Evolutionary conservation across 2,329 filamentous ascomycete species (phyloP).

Genomic region (Exophiala xenobiotica): DNA sequence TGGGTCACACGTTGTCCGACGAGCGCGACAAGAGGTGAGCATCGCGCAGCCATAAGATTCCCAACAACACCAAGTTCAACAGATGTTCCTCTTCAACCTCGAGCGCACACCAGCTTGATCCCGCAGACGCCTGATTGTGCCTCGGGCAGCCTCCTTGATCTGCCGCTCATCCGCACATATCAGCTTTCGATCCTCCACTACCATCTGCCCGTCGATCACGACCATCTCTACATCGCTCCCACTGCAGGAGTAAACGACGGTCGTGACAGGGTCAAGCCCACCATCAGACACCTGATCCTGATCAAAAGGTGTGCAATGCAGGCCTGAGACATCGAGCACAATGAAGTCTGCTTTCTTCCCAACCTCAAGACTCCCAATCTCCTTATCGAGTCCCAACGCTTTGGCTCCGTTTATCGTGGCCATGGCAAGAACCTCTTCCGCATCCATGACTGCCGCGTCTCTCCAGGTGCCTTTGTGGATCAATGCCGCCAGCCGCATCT

Average conservation of each 20-base stretch:
- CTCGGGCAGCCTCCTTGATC: constrained; percentile 41
- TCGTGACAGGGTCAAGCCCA: constrained; percentile 41
- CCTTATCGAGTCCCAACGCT: constrained; percentile 46
- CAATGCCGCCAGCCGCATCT: constrained; percentile 54
- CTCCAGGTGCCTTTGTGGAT: constrained; percentile 48
- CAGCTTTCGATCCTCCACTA: constrained; percentile 40
- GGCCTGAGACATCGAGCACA: constrained; percentile 34
- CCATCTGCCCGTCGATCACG: constrained; percentile 43
- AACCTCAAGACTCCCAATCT: constrained; percentile 41
- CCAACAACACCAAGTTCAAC: too few species aligned
- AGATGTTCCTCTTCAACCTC: constrained; percentile 2
- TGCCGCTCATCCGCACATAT: constrained; percentile 43
- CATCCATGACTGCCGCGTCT: constrained; percentile 46
- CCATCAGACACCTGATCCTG: constrained; percentile 34
- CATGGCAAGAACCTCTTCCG: constrained; percentile 51
- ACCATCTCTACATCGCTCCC: constrained; percentile 47
- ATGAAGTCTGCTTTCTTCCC: constrained; percentile 46
- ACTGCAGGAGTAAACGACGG: constrained; percentile 45
- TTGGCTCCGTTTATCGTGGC: constrained; percentile 53
- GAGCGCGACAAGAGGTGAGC: too few species aligned
- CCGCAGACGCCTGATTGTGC: constrained; percentile 19
- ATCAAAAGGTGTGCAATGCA: constrained; percentile 42
- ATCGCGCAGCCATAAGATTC: too few species aligned
- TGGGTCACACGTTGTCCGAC: too few species aligned
- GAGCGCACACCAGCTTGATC: not conserved